Evolutionary conservation across 2,329 filamentous ascomycete genomes (phyloP), one percentile per base, ranked within the genome.

Genomic region (Cladophialophora psammophila): DNA sequence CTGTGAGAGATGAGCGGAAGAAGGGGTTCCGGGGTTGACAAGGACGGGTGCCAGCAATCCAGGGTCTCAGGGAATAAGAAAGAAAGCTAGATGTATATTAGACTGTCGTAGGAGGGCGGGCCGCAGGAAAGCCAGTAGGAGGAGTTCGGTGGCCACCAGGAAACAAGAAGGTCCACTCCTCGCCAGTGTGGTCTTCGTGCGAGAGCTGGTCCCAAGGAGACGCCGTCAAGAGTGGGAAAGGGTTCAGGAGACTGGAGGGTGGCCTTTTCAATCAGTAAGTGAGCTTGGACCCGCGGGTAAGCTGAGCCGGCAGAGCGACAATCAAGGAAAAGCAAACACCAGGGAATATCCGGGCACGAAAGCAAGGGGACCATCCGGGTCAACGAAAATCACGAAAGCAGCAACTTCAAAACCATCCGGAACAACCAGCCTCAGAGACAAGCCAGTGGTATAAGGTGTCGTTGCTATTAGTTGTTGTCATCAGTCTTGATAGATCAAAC

Each of bases 401-500:
- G 26, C 57, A 42, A 42, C 52, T 58, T 15, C 4, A n/a, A 13
- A 53, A 18, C 26, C 32, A 53, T 50, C 52, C 52, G 52, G 42
- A 48, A 34, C 32, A 18, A n/a, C 26, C 26, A 54, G 45, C 48
- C 38, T 57, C 12, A 31, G 52, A 20, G 60, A 57, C 36, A 40
- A 34, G 13, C 45, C 60, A 50, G 20, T 48, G 57, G 32, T 45
- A 50, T 62, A 68, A 53, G 65, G 62, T 42, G 66, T 62, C 53
- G 68, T 66, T 64, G 57, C 45, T 38, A 70, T 70, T 70, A 68
- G 55, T 63, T 15, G 18, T 56, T 61, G 38, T 60, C 63, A 63
- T 66, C 60, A 60, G 36, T 66, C 32, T 63, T 38, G 56, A 64
- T 65, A 64, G 45, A 13, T 50, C 45, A 50, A 61, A 61, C 45